Evolutionary conservation across 73 alveolate genomes (phyloP), one percentile per base, ranked within the genome.

Genomic region (Strombidium stylifer): DNA sequence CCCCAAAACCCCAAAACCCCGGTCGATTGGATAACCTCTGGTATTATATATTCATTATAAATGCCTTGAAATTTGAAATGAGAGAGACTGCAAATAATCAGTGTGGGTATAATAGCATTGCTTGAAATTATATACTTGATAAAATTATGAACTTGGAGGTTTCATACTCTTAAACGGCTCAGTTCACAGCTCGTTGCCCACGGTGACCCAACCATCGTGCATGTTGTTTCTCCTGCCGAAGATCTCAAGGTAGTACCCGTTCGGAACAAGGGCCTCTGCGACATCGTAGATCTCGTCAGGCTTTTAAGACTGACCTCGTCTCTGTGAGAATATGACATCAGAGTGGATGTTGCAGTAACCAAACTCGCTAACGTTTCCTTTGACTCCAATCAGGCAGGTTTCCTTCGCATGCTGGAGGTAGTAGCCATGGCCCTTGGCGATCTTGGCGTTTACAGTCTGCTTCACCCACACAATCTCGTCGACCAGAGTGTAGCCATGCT

Each of bases 381-480:
- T 87, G 16, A 78, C 65, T 19, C 94, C 93, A 53, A 87, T 66
- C 30, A 87, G 59, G 42, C 96, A 87, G 31, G 79, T 69, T 50
- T 87, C 96, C 51, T 87, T 84, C 0, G 90, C 82, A 68, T 87
- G 96, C 60, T 77, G 72, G 11, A 87, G 73, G 64, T 74, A 84
- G 66, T 60, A 87, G 6, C 96, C 96, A 44, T 84, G 90, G 0
- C 92, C 78, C 52, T 76, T 78, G 18, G 89, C 85, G 34, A 84
- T 79, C 53, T 77, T 75, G 34, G 81, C 84, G 42, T 84, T 87
- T 14, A 66, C 75, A 15, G 91, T 84, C 53, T 68, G 54, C 52
- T 87, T 87, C n/a, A 86, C 84, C 96, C 96, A 87, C 0, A 46
- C 72, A 0, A 87, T 60, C 69, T 77, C 87, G 55, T 87, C 96